These are phyloP conservation scores for Aegilops speltoides DNA, from an alignment of 176 grass and related monocot genomes.

Conservation along the genomic window DNA sequence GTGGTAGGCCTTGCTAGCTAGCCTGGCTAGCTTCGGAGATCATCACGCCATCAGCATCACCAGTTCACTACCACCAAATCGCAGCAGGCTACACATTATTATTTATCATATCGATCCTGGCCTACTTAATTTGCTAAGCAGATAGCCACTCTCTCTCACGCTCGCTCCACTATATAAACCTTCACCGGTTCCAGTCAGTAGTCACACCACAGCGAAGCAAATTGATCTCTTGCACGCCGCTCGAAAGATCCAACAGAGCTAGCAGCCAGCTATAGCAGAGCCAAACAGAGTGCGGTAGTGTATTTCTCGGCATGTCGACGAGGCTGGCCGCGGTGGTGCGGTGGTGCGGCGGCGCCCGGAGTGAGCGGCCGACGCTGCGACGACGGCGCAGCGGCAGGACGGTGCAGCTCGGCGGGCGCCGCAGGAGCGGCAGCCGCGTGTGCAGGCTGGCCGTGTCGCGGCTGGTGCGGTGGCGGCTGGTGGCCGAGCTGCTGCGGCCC, in stretches of 20 bases:
- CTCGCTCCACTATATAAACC: constrained; percentile 4
- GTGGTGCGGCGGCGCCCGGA: constrained; percentile 31
- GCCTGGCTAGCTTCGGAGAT: constrained; percentile 21
- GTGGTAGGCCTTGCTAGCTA: background rate
- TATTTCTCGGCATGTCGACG: background rate
- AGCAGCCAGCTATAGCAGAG: background rate
- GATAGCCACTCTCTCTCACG: background rate
- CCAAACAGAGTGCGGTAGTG: background rate
- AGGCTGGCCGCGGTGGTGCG: constrained; percentile 24
- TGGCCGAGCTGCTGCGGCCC: constrained; percentile 47
- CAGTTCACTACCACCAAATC: background rate
- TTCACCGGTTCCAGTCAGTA: background rate
- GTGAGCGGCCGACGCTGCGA: constrained; percentile 27
- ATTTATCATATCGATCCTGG: background rate
- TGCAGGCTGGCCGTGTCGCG: constrained; percentile 42
- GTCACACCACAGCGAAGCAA: constrained; percentile 6
- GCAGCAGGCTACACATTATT: constrained; percentile 18
- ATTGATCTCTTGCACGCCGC: background rate
- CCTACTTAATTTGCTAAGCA: constrained; percentile 9
- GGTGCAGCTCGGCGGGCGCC: constrained; percentile 50
- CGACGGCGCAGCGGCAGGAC: constrained; percentile 38
- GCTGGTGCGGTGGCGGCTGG: constrained; percentile 50
- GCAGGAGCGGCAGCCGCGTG: background rate
- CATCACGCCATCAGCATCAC: constrained; percentile 40
- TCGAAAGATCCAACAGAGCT: background rate